phyloP scores from a whole-genome alignment of 2,329 filamentous ascomycete species.

The Colletotrichum plurivorum region DNA sequence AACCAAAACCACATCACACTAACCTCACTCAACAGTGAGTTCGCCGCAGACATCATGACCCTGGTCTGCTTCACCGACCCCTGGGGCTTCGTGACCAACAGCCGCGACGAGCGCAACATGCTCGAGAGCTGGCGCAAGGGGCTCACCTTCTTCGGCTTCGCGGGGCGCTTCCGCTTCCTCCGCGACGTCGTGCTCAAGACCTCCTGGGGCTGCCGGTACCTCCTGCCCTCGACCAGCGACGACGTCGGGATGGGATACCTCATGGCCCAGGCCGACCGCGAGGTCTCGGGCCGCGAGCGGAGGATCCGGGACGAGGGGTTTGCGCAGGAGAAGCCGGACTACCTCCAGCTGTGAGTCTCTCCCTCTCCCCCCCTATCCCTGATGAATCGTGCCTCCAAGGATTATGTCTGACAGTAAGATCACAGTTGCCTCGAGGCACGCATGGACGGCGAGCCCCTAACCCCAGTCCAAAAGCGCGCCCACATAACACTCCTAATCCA shows the following conservation, averaged over 20 bases:
- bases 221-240: conserved; percentile 16
- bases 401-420: not conserved
- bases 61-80: conserved; percentile 27
- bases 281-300: conserved; percentile 17
- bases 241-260: conserved; percentile 30
- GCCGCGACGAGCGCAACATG: conserved; percentile 28
- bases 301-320: conserved; percentile 15
- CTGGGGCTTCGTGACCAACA: conserved; percentile 29
- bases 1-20: not conserved
- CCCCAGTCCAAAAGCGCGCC: conserved; percentile 13
- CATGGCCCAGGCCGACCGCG: conserved; percentile 25
- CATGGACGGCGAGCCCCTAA: conserved; percentile 22
- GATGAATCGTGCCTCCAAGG: no score
- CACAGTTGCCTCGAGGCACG: conserved; percentile 23
- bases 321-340: conserved; percentile 21
- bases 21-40: not conserved
- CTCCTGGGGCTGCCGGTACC: conserved; percentile 9
- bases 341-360: conserved; percentile 15
- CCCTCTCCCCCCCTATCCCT: no score
- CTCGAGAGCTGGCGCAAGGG: conserved; percentile 27
- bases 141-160: conserved; percentile 18
- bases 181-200: conserved; percentile 8
- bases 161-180: conserved; percentile 21
- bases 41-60: conserved; percentile 34
- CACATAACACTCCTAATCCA: conserved; percentile 30